Conservation (phyloP, 768 basidiomycete genomes). For the Trametes cingulata region DNA sequence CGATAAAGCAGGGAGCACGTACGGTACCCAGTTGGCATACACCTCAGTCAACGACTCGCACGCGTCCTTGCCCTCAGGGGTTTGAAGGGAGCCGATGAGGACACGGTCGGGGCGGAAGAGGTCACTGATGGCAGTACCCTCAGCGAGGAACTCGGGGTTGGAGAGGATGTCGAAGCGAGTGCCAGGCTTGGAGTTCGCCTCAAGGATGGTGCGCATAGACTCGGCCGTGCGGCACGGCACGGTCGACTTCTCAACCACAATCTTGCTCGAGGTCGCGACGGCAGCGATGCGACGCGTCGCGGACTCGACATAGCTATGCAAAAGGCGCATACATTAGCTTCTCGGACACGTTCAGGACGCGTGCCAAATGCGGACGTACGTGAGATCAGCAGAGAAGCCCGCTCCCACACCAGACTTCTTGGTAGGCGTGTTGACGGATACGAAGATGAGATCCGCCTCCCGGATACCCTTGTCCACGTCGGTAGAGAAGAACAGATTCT, state of each 20-base stretch:
- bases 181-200: conserved; percentile 93
- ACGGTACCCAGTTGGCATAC: conserved; percentile 98
- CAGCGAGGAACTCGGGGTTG: conserved; percentile 98
- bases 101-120: conserved; percentile 92
- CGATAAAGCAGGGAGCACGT: conserved; percentile 36
- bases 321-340: not conserved
- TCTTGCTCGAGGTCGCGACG: conserved; percentile 89
- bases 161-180: conserved; percentile 97
- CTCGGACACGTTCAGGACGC: not conserved
- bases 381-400: conserved; percentile 97
- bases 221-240: conserved; percentile 98
- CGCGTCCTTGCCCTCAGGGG: conserved; percentile 80
- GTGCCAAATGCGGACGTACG: conserved; percentile 54
- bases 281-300: conserved; percentile 96
- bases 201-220: conserved; percentile 98
- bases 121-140: conserved; percentile 94
- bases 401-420: conserved; percentile 98
- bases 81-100: conserved; percentile 94
- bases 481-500: conserved; percentile 96
- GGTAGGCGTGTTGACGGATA: conserved; percentile 97
- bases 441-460: conserved; percentile 97
- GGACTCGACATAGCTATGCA: conserved; percentile 86
- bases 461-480: conserved; percentile 90
- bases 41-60: conserved; percentile 75
- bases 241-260: conserved; percentile 99